phyloP scores from a whole-genome alignment of 768 basidiomycete genomes.

The Boletus sp. region DNA sequence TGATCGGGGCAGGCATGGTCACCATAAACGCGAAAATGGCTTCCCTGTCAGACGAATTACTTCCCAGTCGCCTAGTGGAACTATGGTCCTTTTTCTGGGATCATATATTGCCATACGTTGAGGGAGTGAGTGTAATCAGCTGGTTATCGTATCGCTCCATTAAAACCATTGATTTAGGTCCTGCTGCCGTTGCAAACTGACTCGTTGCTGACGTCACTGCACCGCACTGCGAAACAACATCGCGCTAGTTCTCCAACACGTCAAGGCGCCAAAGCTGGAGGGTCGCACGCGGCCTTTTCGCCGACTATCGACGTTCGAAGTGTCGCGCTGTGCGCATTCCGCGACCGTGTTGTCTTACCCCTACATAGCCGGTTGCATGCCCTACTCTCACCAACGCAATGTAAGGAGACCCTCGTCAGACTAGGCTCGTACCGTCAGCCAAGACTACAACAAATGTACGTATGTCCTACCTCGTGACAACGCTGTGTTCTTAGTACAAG shows the following conservation, averaged over 20 bases:
- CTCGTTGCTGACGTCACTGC: conserved; percentile 63
- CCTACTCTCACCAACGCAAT: conserved; percentile 51
- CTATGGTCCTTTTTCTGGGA: conserved; percentile 95
- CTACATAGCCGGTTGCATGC: conserved; percentile 54
- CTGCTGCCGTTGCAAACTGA: conserved; percentile 63
- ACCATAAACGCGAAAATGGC: conserved; percentile 85
- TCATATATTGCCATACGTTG: conserved; percentile 80
- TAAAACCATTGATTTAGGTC: conserved; percentile 40
- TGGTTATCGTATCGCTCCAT: neutral
- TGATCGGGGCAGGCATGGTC: conserved; percentile 87
- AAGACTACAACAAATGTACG: conserved; percentile 79
- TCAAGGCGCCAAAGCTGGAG: conserved; percentile 44
- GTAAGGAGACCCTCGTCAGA: conserved; percentile 57
- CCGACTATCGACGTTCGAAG: conserved; percentile 77
- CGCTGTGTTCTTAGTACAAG: conserved; percentile 2
- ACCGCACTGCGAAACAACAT: conserved; percentile 60
- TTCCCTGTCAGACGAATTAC: conserved; percentile 73
- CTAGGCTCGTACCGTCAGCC: conserved; percentile 59
- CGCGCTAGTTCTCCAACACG: conserved; percentile 50
- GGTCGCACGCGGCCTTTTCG: conserved; percentile 30
- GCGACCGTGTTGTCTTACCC: conserved; percentile 76
- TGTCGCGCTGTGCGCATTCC: conserved; percentile 76
- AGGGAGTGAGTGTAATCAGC: conserved; percentile 58
- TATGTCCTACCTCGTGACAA: neutral
- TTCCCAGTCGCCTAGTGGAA: conserved; percentile 77